phyloP scores from a whole-genome alignment of 73 alveolate genomes.

The Paramecium biaurelia region DNA sequence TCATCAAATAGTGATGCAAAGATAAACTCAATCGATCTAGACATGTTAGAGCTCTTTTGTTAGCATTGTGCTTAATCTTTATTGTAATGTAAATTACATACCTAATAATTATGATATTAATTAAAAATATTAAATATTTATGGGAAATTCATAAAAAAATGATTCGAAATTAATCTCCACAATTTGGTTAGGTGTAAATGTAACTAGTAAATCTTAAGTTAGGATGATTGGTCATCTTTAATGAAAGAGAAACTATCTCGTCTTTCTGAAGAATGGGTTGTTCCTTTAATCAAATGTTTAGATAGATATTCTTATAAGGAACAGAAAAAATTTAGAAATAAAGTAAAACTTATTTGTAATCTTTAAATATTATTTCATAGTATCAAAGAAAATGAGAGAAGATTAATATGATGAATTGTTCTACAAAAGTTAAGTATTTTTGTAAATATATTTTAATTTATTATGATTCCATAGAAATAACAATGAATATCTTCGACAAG shows the following conservation, averaged over 20 bases:
- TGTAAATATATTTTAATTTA: neutral
- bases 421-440: neutral
- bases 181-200: constrained; percentile 7
- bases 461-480: neutral
- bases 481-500: neutral
- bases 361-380: neutral
- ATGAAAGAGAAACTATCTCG: neutral
- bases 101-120: neutral
- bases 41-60: constrained; percentile 67
- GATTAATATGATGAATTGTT: neutral
- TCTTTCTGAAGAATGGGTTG: neutral
- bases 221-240: neutral
- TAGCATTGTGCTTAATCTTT: constrained; percentile 57
- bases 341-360: neutral
- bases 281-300: neutral
- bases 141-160: neutral
- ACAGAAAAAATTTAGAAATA: neutral
- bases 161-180: neutral
- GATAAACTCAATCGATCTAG: constrained; percentile 67
- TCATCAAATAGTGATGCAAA: constrained; percentile 52
- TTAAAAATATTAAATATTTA: neutral
- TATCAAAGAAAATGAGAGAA: neutral
- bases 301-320: neutral
- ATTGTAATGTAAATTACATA: neutral
- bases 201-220: neutral